A percentile compares a stretch with the other conserved stretches of the same genome.
Evolutionary conservation across 2,329 filamentous ascomycete species (phyloP).

Genomic region (Curvularia verruculosa): DNA sequence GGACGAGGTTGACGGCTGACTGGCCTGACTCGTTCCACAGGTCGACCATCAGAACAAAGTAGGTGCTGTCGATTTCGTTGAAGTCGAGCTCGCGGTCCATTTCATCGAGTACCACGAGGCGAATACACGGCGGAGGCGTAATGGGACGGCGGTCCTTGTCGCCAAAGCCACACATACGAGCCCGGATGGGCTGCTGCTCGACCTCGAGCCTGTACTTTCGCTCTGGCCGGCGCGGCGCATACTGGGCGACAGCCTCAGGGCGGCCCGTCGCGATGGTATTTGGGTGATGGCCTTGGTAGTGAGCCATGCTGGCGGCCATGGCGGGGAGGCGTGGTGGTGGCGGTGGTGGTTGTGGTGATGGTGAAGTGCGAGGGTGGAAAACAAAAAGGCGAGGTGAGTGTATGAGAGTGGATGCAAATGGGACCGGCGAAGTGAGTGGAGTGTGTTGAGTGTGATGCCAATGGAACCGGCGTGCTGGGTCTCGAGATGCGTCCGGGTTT

Average conservation of each 20-base stretch:
- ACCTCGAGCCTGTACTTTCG: conserved; percentile 68
- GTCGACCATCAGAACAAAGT: conserved; percentile 72
- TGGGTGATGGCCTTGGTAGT: conserved; percentile 48
- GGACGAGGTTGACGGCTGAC: conserved; percentile 71
- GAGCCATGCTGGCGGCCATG: conserved; percentile 26
- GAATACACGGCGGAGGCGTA: conserved; percentile 90
- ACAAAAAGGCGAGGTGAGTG: background rate
- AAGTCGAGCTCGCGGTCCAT: conserved; percentile 83
- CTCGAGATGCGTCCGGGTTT: background rate
- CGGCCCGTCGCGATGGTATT: conserved; percentile 1
- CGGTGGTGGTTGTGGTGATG: background rate
- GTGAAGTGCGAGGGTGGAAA: too few relatives aligned
- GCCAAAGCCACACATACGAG: conserved; percentile 98
- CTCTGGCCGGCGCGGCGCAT: conserved; percentile 1
- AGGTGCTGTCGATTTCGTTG: conserved; percentile 72
- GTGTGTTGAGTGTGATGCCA: too few relatives aligned
- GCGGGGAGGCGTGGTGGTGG: background rate
- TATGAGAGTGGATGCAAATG: too few relatives aligned
- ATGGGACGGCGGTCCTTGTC: conserved; percentile 98
- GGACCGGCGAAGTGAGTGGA: too few relatives aligned
- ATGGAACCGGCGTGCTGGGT: background rate
- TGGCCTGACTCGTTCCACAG: conserved; percentile 67
- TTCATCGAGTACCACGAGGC: conserved; percentile 77
- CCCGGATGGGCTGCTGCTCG: conserved; percentile 87
- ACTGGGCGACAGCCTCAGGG: conserved; percentile 1